phyloP scores from a whole-genome alignment of 441 rosid genomes.

The Euphorbia schlechtendalii region DNA sequence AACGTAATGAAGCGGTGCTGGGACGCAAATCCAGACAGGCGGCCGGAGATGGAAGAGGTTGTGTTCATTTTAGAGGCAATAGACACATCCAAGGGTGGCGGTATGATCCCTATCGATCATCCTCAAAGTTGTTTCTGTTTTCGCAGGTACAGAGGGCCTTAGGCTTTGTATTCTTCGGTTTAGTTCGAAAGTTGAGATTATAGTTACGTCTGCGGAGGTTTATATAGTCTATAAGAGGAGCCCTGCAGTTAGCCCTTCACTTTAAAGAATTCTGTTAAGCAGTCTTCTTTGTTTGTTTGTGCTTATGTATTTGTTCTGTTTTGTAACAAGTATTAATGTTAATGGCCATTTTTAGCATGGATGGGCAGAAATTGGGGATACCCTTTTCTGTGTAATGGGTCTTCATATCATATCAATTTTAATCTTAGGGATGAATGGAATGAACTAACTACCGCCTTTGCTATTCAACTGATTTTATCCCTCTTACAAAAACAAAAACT shows the following conservation, averaged over 20 bases:
- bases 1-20: constrained; percentile 95
- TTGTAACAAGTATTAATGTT: constrained; percentile 14
- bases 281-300: background rate
- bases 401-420: constrained; percentile 6
- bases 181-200: constrained; percentile 20
- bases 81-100: constrained; percentile 95
- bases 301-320: constrained; percentile 1
- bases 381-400: constrained; percentile 6
- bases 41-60: constrained; percentile 97
- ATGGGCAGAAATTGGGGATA: constrained; percentile 5
- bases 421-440: too few relatives aligned
- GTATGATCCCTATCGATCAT: constrained; percentile 85
- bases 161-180: background rate
- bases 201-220: constrained; percentile 21
- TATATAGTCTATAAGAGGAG: constrained; percentile 16
- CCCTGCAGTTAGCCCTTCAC: constrained; percentile 17
- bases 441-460: too few relatives aligned
- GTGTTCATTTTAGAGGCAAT: constrained; percentile 80
- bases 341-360: constrained; percentile 14
- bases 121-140: constrained; percentile 81
- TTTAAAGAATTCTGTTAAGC: constrained; percentile 21
- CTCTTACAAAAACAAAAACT: too few relatives aligned
- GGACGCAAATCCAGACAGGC: constrained; percentile 84
- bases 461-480: too few relatives aligned
- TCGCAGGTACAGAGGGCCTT: constrained; percentile 78